Evolutionary conservation across 257 asterid genomes (phyloP), one percentile per base, ranked within the genome.

Genomic region (Ilex aquifolium): DNA sequence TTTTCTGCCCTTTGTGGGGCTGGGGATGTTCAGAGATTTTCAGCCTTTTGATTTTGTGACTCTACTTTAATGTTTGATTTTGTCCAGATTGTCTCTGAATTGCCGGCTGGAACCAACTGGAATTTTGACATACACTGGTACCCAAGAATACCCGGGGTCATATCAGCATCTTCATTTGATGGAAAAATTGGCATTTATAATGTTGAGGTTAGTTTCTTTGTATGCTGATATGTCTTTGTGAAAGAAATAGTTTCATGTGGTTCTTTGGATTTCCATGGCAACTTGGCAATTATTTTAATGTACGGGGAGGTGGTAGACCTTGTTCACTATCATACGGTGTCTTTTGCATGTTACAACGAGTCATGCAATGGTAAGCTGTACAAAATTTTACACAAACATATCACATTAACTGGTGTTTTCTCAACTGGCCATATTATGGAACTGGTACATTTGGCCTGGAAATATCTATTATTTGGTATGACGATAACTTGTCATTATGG

Each of bases 61-160:
- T 32, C 32, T 7, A 44, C 52, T 66, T 21, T 32, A 11, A 65
- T 39, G 1, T 64, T 61, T 50, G 56, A 68, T 52, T 14, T 68
- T 68, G 42, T 74, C 69, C 78, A 92, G 99, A 87, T 87, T 79
- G 95, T 86, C 67, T 83, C 95, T 60, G 99, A 92, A 72, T 77
- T 92, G 74, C 99, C 99, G 53, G 85, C 91, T 73, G 97, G 97
- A 67, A 71, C 91, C 75, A 89, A 92, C 82, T 92, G 99, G 97
- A 92, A 87, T 78, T 92, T 92, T 69, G 99, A 92, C 64, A 80
- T 89, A 4, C 99, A 92, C 77, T 92, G 99, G 99, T 89, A 87
- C 69, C 70, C 95, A 1, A 87, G 75, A 78, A 87, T 90, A 71
- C 97, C 97, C n/a, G 99, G 99, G 62, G 79, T 92, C 65, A 84